These are phyloP conservation scores for Aureobasidium leucospermi DNA, from an alignment of 2,329 filamentous ascomycete genomes.

Conservation along the genomic window DNA sequence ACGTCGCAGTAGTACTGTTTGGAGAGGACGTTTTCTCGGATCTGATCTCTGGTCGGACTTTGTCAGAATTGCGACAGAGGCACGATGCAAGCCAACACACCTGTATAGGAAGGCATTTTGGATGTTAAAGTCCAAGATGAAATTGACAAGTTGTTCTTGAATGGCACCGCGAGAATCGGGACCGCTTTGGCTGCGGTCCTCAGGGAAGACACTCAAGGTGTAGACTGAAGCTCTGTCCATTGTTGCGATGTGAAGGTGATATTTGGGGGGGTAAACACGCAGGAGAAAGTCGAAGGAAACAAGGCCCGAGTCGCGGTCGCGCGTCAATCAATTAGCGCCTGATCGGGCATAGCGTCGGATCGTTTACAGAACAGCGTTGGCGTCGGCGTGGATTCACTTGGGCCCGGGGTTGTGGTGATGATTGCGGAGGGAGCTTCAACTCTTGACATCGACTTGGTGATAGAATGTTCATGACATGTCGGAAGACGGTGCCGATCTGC, in stretches of 20 bases:
- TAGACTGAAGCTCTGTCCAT: conserved; percentile 91
- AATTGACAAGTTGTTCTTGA: conserved; percentile 75
- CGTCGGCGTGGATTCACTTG: not conserved
- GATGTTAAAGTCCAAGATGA: conserved; percentile 87
- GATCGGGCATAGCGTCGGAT: not conserved
- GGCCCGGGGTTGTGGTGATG: too few species aligned
- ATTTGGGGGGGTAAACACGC: not conserved
- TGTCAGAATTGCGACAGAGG: conserved; percentile 23
- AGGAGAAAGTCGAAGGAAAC: not conserved
- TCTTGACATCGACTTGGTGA: not conserved
- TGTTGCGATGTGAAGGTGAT: conserved; percentile 13
- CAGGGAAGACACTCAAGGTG: conserved; percentile 68
- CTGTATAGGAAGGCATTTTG: conserved; percentile 74
- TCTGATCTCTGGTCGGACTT: conserved; percentile 65
- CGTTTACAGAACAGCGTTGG: not conserved
- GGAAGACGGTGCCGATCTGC: conserved; percentile 39
- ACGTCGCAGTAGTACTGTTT: conserved; percentile 96
- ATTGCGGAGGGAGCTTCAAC: not conserved
- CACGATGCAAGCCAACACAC: conserved; percentile 45
- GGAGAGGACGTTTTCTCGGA: conserved; percentile 86
- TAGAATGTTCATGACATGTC: conserved; percentile 29
- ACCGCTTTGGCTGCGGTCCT: conserved; percentile 26
- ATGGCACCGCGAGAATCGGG: conserved; percentile 44
- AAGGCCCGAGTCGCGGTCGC: not conserved
- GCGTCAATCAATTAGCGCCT: not conserved